Conservation (phyloP, 108 stramenopile species). For the Tribonema minus region DNA sequence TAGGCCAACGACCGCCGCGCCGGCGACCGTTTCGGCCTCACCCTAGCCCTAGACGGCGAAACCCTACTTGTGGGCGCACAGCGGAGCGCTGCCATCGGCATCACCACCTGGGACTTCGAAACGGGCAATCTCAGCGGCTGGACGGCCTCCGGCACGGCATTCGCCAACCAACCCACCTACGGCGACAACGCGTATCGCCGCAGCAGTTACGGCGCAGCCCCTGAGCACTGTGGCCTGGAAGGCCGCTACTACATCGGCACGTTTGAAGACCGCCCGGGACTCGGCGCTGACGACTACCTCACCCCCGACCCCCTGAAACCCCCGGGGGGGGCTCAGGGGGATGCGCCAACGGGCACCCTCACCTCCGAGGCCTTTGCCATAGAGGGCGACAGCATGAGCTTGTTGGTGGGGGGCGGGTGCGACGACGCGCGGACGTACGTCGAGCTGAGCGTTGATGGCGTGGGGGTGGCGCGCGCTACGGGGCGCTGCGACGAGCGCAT, state of each 20-base stretch:
- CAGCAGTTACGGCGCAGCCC: background rate
- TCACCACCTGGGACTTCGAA: slow-evolving; percentile 78
- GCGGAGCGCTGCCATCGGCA: slow-evolving; percentile 51
- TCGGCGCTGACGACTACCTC: slow-evolving; percentile 37
- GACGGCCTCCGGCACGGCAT: slow-evolving; percentile 66
- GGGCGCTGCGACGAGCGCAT: slow-evolving; percentile 67
- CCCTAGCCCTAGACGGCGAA: slow-evolving; percentile 52
- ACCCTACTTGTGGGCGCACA: slow-evolving; percentile 58
- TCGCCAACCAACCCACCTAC: slow-evolving; percentile 67
- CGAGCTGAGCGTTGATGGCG: slow-evolving; percentile 74
- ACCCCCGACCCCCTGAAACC: slow-evolving; percentile 41
- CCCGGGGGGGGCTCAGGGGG: slow-evolving; percentile 61
- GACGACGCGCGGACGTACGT: slow-evolving; percentile 64
- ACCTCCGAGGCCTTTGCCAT: slow-evolving; percentile 67
- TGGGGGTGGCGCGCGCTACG: slow-evolving; percentile 61
- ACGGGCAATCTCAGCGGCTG: slow-evolving; percentile 71
- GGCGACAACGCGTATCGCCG: slow-evolving; percentile 67
- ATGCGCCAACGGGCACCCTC: slow-evolving; percentile 65
- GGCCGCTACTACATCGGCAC: slow-evolving; percentile 72
- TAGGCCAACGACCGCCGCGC: slow-evolving; percentile 30
- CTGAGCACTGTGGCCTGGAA: slow-evolving; percentile 5
- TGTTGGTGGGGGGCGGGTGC: slow-evolving; percentile 75
- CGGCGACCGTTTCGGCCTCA: slow-evolving; percentile 58
- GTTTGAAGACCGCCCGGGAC: slow-evolving; percentile 64
- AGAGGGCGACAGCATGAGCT: slow-evolving; percentile 52